Evolutionary conservation across 2,329 filamentous ascomycete genomes (phyloP).

Genomic region (Camillea tinctor): DNA sequence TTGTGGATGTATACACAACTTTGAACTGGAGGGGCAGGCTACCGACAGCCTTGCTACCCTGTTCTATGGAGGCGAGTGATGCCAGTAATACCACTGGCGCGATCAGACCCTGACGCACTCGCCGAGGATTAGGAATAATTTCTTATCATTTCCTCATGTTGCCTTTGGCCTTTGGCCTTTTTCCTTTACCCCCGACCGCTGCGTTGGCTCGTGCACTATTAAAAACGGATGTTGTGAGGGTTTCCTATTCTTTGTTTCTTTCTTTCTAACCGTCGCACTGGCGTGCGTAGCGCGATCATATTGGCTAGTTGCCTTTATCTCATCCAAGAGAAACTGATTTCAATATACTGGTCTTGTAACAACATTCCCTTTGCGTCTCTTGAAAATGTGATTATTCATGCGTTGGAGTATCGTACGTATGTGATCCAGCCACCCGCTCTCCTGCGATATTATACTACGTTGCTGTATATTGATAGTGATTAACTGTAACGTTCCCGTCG

Average conservation of each 20-base stretch:
- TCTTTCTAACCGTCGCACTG: not conserved
- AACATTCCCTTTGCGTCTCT: not conserved
- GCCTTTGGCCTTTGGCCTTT: conserved; percentile 18
- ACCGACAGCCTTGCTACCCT: conserved; percentile 21
- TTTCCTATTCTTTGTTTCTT: not conserved
- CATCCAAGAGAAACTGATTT: not conserved
- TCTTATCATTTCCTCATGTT: conserved; percentile 18
- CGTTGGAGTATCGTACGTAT: not conserved
- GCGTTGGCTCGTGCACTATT: not conserved
- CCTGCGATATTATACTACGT: not conserved
- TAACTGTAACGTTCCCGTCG: not conserved
- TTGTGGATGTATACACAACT: conserved; percentile 19
- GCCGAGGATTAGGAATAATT: conserved; percentile 23
- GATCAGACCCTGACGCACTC: conserved; percentile 22
- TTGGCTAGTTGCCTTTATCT: not conserved
- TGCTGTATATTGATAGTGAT: not conserved
- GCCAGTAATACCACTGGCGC: conserved; percentile 27
- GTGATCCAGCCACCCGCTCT: not conserved
- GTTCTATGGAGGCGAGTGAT: conserved; percentile 23
- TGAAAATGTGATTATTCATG: not conserved
- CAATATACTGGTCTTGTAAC: not conserved
- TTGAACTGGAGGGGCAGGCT: conserved; percentile 36
- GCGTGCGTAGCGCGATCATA: not conserved
- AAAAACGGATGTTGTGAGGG: conserved; percentile 4
- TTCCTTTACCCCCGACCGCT: not conserved